A percentile compares a stretch with the other conserved stretches of the same genome.
Evolutionary conservation across 106 monocot genomes (phyloP).

Genomic region (Acanthochlamys bracteata): DNA sequence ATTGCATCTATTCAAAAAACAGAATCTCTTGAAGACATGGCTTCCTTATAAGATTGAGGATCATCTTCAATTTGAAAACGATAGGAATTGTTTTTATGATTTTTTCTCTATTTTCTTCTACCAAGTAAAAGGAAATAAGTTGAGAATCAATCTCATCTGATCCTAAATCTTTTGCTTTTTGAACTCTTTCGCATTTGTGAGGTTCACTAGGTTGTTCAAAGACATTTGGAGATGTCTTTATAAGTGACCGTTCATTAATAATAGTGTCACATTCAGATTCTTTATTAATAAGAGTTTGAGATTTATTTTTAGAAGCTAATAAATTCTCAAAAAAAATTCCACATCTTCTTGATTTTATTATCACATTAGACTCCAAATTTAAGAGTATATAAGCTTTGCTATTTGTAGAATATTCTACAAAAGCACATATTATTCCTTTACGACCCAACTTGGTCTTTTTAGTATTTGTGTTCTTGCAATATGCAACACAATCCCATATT

Average conservation of each 20-base stretch:
- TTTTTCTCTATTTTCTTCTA: no score
- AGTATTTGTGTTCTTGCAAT: not conserved
- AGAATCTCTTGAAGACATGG: not conserved
- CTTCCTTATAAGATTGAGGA: not conserved
- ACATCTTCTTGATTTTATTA: conserved; percentile 2
- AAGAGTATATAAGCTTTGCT: not conserved
- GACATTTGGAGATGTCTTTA: not conserved
- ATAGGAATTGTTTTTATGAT: no score
- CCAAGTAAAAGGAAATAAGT: not conserved
- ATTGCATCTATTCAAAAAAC: not conserved
- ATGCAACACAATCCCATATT: not conserved
- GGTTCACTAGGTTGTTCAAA: not conserved
- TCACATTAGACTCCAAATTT: not conserved
- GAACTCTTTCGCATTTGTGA: not conserved
- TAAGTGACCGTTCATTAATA: not conserved
- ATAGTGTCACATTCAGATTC: not conserved
- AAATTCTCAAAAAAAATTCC: not conserved
- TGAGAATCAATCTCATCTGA: not conserved
- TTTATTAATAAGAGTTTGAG: not conserved
- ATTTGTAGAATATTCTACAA: not conserved
- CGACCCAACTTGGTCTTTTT: not conserved
- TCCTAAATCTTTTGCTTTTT: not conserved
- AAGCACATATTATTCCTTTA: not conserved
- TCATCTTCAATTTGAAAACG: no score
- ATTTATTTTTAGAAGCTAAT: not conserved